Evolutionary conservation across 306 rosid genomes (phyloP), one percentile per base, ranked within the genome.

Genomic region (Adenanthera pavonina): DNA sequence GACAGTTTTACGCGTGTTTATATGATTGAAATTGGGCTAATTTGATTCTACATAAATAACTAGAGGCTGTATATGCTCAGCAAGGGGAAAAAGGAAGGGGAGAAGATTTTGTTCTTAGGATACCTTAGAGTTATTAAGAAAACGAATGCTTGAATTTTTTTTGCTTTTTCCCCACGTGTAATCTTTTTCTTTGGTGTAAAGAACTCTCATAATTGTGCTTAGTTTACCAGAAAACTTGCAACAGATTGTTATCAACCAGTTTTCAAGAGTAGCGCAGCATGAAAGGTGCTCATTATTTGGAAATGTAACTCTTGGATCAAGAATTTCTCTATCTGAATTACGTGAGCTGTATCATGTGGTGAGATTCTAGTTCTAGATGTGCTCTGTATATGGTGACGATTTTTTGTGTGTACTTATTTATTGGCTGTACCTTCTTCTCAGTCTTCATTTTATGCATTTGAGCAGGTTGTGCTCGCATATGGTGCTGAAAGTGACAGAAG

Each of bases 401-500:
- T 34, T 35, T 64, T 67, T 0, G n/a, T 19, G 48, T 25, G 48
- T 60, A 33, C 54, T 60, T 76, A 40, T 51, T 19, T 49, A 53
- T 47, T 51, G 3, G 76, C 33, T 80, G 15, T 84, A 20, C 43
- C 48, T 60, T 83, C 72, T 86, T 48, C 71, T 84, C 61, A 33
- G 61, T 88, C 49, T 47, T 61, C 71, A 52, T 13, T 73, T 35
- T 54, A 71, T 80, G 81, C 35, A 33, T 84, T 74, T 76, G 84
- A 69, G 78, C 88, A 95, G 99, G 98, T 93, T 83, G 92, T 93
- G 86, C 97, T 95, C 35, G 92, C 98, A 36, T 95, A 90, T 51
- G 98, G 99, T 51, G 98, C 99, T 78, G 99, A 93, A 88, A 93
- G 96, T 83, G 98, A 93, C 80, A 88, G 97, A 89, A 88, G 57